phyloP scores from a whole-genome alignment of 2,329 filamentous ascomycete species.

The Colletotrichum sp. region DNA sequence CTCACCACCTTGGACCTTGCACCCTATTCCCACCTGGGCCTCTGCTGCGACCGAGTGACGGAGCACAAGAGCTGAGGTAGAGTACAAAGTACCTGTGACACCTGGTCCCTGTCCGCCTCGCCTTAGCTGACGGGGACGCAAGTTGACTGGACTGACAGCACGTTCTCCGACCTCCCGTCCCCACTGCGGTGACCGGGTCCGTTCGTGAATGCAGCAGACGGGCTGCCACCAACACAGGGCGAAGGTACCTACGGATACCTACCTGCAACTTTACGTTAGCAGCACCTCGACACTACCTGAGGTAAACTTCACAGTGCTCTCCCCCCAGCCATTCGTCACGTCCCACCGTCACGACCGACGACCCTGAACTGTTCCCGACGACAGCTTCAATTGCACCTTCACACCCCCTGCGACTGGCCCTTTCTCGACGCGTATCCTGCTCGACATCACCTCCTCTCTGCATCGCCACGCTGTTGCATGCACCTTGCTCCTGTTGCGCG shows the following conservation, averaged over 20 bases:
- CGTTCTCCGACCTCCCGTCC: neutral
- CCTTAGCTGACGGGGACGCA: neutral
- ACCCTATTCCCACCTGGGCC: neutral
- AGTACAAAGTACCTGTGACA: neutral
- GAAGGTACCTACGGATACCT: neutral
- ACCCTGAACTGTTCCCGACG: neutral
- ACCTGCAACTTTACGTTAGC: neutral
- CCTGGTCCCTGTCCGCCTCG: neutral
- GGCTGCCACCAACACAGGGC: neutral
- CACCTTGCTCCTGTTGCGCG: neutral
- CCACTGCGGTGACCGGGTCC: neutral
- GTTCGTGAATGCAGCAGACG: neutral
- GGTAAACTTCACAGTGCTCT: neutral
- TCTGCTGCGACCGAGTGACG: neutral
- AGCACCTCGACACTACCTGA: neutral
- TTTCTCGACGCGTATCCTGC: neutral
- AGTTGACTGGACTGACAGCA: neutral
- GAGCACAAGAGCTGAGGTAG: neutral
- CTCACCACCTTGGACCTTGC: neutral
- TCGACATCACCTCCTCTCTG: neutral
- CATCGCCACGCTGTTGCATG: neutral
- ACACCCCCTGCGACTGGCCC: neutral
- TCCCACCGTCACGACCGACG: neutral
- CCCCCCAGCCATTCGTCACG: neutral
- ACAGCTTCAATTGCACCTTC: slow-evolving; percentile 5